phyloP scores from a whole-genome alignment of 495 filamentous ascomycete genomes.

The Tuber calosporum region DNA sequence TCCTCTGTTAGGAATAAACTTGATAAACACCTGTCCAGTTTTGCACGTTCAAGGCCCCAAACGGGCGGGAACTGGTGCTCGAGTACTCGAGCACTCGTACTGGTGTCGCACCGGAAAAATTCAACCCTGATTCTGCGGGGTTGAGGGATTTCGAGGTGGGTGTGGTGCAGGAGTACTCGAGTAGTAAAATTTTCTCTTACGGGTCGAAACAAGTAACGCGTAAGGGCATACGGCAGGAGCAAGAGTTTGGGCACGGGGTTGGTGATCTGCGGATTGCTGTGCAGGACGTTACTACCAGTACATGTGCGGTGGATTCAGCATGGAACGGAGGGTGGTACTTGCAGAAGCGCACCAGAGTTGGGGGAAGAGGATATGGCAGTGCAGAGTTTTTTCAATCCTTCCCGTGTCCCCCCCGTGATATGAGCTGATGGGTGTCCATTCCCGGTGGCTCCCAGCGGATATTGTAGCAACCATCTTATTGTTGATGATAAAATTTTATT shows the following conservation, averaged over 20 bases:
- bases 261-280: neutral
- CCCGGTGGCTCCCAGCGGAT: neutral
- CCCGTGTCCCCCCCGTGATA: neutral
- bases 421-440: neutral
- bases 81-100: too few relatives aligned
- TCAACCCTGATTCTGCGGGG: neutral
- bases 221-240: neutral
- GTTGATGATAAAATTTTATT: neutral
- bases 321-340: neutral
- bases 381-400: neutral
- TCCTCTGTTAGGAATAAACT: too few relatives aligned
- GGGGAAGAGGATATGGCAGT: neutral
- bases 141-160: neutral
- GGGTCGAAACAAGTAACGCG: neutral
- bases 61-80: neutral
- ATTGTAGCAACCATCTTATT: neutral
- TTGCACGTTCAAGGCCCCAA: neutral
- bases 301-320: neutral
- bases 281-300: constrained; percentile 1
- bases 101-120: neutral
- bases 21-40: neutral
- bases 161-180: too few relatives aligned
- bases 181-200: neutral
- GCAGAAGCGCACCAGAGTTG: neutral
- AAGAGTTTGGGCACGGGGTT: neutral